These are phyloP conservation scores for Schwanniomyces yamadae DNA, from an alignment of 805 yeast genomes.

Conservation along the genomic window DNA sequence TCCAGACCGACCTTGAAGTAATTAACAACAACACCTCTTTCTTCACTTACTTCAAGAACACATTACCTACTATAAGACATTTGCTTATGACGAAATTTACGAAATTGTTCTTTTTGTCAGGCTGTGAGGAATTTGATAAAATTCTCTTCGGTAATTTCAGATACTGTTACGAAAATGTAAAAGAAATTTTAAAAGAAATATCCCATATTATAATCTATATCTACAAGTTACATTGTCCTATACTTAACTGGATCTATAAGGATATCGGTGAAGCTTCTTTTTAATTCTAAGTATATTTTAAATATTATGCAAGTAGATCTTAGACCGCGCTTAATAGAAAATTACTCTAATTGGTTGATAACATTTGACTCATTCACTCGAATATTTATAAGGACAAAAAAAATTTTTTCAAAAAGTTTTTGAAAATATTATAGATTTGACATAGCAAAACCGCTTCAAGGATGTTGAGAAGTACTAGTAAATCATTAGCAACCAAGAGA, in stretches of 20 bases:
- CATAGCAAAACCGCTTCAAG: background rate
- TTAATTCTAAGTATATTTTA: constrained; percentile 1
- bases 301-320: constrained; percentile 26
- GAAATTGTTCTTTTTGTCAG: background rate
- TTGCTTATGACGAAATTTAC: constrained; percentile 3
- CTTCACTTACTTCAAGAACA: background rate
- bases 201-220: constrained; percentile 7
- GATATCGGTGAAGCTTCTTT: constrained; percentile 19
- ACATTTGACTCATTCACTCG: constrained; percentile 14
- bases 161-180: background rate
- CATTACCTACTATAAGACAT: background rate
- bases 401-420: constrained; percentile 1
- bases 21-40: too few species aligned
- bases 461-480: constrained; percentile 5
- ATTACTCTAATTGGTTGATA: constrained; percentile 29
- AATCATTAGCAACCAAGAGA: constrained; percentile 3
- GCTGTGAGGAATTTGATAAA: background rate
- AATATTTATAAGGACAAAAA: constrained; percentile 3
- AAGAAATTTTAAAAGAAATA: constrained; percentile 7
- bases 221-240: constrained; percentile 22
- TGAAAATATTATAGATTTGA: background rate
- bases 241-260: constrained; percentile 27
- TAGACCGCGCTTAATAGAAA: constrained; percentile 38
- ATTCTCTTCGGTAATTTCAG: constrained; percentile 5
- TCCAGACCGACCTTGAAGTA: too few species aligned